Evolutionary conservation across 805 yeast genomes (phyloP).

Genomic region (Wickerhamiella allomyrinae): DNA sequence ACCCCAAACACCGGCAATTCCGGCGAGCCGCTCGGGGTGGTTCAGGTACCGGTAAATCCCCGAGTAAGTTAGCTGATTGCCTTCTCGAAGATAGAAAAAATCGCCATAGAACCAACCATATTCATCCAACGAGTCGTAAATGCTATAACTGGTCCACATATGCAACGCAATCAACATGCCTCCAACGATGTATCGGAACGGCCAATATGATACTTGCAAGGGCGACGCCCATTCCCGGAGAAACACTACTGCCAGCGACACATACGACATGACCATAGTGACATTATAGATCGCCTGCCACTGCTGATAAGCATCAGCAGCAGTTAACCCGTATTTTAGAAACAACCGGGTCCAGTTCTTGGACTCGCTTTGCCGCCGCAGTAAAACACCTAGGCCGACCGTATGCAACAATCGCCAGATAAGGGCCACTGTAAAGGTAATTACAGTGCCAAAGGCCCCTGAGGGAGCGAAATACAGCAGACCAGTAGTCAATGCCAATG

Average conservation of each 20-base stretch:
- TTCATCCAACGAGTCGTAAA: conserved; percentile 57
- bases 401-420: conserved; percentile 38
- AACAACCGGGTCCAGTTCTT: conserved; percentile 53
- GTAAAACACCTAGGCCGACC: conserved; percentile 34
- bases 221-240: conserved; percentile 20
- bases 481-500: conserved; percentile 19
- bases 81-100: conserved; percentile 45
- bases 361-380: conserved; percentile 43
- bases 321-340: conserved; percentile 49
- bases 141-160: conserved; percentile 53
- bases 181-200: conserved; percentile 46
- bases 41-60: conserved; percentile 73
- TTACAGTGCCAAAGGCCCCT: conserved; percentile 1
- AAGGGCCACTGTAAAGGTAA: conserved; percentile 29
- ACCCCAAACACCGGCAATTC: conserved; percentile 73
- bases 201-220: conserved; percentile 24
- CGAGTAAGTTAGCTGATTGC: conserved; percentile 46
- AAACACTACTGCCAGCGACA: conserved; percentile 32
- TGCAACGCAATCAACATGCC: conserved; percentile 42
- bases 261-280: conserved; percentile 40
- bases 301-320: conserved; percentile 50
- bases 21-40: conserved; percentile 68
- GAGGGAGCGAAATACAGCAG: conserved; percentile 22
- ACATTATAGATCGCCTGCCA: conserved; percentile 56
- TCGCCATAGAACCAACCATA: conserved; percentile 90